Evolutionary conservation across 805 yeast genomes (phyloP), one percentile per base, ranked within the genome.

Genomic region (Tetrapisispora pingtungensis): DNA sequence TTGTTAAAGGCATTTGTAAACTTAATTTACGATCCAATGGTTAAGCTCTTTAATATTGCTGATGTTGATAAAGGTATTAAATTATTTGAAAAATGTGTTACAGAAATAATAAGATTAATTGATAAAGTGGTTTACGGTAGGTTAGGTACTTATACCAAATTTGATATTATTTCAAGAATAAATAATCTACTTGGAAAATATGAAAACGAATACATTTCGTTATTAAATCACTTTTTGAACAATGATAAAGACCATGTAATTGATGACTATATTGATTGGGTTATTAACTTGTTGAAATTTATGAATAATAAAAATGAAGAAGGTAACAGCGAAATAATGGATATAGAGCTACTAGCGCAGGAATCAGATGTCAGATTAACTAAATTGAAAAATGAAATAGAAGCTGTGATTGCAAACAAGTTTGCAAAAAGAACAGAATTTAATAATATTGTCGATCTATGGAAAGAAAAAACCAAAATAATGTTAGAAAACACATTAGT

Each of bases 201-300:
- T 61, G 84, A 85, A 51, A 78, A 76, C 45, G 70, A 80, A 10
- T 71, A 84, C 40, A 85, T 84, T 68, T 67, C 68, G 41, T 89
- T 90, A 55, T 70, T 89, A 46, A 89, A 86, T 57, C 80, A 82
- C 42, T 75, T 88, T 15, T 88, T 88, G 61, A 49, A 72, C n/a
- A 78, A 84, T 49, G 97, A 90, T 57, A 70, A 77, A 33, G 74
- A 75, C 24, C 75, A 79, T 5, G 64, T 90, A 4, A 89, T 90
- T 64, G 77, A 80, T 38, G 78, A 78, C 3, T 66, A 90, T 43
- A 72, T 86, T 38, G 61, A 61, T 6, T 90, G 97, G 97, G 69
- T 86, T 37, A 78, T 82, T 47, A 67, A 70, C 15, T 77, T 87
- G 42, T 65, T 89, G 20, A 65, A 68, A 12, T 76, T 85, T 49